Conservation (phyloP, 108 stramenopile species). For the Cyclotella baltica region DNA sequence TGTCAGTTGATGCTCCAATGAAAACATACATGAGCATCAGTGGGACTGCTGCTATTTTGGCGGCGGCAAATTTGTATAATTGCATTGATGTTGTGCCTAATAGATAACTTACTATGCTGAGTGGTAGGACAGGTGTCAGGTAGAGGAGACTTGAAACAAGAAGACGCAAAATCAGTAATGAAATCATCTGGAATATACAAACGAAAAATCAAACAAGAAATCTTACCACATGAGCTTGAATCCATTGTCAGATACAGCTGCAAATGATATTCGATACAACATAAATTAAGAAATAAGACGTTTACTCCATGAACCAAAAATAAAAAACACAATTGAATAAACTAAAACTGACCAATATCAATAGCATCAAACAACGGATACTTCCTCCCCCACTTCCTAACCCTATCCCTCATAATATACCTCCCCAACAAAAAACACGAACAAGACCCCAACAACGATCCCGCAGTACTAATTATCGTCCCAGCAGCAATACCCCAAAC, state of each 20-base stretch:
- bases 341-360: constrained; percentile 64
- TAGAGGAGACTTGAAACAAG: no score
- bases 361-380: constrained; percentile 91
- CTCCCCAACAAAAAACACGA: constrained; percentile 79
- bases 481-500: constrained; percentile 67
- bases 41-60: constrained; percentile 81
- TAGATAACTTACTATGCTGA: constrained; percentile 85
- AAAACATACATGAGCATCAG: constrained; percentile 80
- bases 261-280: background rate
- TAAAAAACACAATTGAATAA: constrained; percentile 13
- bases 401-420: constrained; percentile 79
- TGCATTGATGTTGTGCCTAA: constrained; percentile 85
- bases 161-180: no score
- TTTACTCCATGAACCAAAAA: background rate
- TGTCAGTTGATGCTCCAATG: constrained; percentile 80
- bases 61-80: constrained; percentile 64
- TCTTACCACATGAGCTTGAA: constrained; percentile 87
- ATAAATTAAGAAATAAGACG: background rate
- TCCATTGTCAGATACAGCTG: constrained; percentile 79
- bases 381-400: constrained; percentile 76
- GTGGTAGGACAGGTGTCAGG: constrained; percentile 77
- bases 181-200: no score
- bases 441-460: constrained; percentile 73
- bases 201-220: no score
- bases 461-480: constrained; percentile 66